These are phyloP conservation scores for Didymella sp. DNA, from an alignment of 2,329 filamentous ascomycete genomes.

Conservation along the genomic window DNA sequence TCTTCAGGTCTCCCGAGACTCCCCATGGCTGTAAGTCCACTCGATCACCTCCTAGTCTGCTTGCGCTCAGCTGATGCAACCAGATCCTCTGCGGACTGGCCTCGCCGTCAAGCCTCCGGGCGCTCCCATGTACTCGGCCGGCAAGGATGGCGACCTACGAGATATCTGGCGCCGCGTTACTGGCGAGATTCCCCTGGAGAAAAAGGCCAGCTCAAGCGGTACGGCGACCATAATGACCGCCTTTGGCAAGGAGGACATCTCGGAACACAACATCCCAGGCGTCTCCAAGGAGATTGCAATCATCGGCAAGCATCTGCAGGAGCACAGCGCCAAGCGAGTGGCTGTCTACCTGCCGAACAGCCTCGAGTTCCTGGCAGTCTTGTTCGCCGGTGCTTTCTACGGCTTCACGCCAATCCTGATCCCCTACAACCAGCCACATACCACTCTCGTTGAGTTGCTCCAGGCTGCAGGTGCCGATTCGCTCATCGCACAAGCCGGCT, in stretches of 20 bases:
- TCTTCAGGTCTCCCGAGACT: slow-evolving; percentile 82
- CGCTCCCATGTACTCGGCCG: slow-evolving; percentile 80
- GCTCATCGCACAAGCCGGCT: slow-evolving; percentile 82
- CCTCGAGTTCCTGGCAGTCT: slow-evolving; percentile 78
- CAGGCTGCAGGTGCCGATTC: slow-evolving; percentile 77
- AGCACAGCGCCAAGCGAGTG: slow-evolving; percentile 73
- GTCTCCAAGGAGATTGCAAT: slow-evolving; percentile 86
- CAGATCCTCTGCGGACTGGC: slow-evolving; percentile 49
- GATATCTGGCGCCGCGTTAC: slow-evolving; percentile 85
- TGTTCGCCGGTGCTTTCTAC: slow-evolving; percentile 91
- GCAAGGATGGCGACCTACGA: slow-evolving; percentile 85
- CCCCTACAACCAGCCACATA: slow-evolving; percentile 77
- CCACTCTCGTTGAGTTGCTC: slow-evolving; percentile 74
- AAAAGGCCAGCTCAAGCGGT: slow-evolving; percentile 68
- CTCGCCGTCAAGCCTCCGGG: slow-evolving; percentile 79
- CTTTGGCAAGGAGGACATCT: slow-evolving; percentile 74
- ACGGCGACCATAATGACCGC: slow-evolving; percentile 79
- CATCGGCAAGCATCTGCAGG: slow-evolving; percentile 77
- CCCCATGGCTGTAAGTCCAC: slow-evolving; percentile 71
- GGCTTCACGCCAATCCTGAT: slow-evolving; percentile 83
- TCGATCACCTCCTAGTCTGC: too few relatives aligned
- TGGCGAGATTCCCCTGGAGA: slow-evolving; percentile 67
- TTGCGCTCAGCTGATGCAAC: slow-evolving; percentile 24
- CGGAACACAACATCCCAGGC: slow-evolving; percentile 74
- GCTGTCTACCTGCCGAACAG: slow-evolving; percentile 94